Percentiles rank a stretch among this genome's conserved stretches.
Evolutionary conservation across 1,284 basidiomycete species (phyloP).

Genomic region (Ganoderma lingzhi): DNA sequence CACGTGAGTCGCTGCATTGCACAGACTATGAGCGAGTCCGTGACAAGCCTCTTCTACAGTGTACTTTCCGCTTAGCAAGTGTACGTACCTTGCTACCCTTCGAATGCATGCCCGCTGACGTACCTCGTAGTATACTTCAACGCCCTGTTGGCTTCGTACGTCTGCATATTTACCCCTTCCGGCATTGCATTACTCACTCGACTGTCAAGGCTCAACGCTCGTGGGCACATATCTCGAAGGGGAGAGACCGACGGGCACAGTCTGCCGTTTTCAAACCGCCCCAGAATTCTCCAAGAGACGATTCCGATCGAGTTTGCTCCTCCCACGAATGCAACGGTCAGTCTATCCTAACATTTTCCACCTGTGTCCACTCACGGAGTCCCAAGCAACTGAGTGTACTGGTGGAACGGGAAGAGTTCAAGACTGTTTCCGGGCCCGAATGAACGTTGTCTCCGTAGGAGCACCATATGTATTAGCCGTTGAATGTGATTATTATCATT

Average conservation of each 20-base stretch:
- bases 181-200: neutral
- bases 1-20: neutral
- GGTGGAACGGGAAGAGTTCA: neutral
- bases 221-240: neutral
- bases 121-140: slow-evolving; percentile 13
- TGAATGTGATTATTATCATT: neutral
- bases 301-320: slow-evolving; percentile 1
- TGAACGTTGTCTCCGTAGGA: neutral
- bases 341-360: neutral
- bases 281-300: neutral
- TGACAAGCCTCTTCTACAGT: neutral
- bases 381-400: neutral
- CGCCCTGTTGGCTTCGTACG: slow-evolving; percentile 10
- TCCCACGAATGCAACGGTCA: neutral
- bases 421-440: neutral
- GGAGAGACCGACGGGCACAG: neutral
- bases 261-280: neutral
- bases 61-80: slow-evolving; percentile 1
- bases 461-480: neutral
- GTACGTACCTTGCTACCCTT: neutral
- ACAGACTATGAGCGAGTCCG: neutral
- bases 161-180: neutral
- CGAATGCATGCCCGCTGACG: neutral
- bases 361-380: neutral
- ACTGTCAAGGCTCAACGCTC: neutral